phyloP scores from a whole-genome alignment of 768 basidiomycete genomes.

The Mrakia hoshinonis region DNA sequence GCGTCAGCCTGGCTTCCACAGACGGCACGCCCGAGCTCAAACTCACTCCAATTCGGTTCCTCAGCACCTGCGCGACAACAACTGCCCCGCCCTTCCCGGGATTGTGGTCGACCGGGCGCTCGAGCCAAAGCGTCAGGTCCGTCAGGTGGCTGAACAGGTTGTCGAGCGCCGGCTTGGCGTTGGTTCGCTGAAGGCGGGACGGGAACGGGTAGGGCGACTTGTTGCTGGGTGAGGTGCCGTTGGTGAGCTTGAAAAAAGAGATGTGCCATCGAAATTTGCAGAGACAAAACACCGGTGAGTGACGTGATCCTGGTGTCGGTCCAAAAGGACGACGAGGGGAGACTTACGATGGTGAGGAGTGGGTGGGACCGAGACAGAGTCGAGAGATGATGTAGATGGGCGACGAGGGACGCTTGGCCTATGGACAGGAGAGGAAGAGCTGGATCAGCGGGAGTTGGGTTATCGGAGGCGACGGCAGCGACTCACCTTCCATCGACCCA shows the following conservation, averaged over 20 bases:
- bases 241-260: not conserved
- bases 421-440: not conserved
- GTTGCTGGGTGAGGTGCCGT: not conserved
- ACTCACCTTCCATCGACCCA: slow-evolving; percentile 4
- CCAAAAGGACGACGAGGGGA: too few species aligned
- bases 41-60: slow-evolving; percentile 3
- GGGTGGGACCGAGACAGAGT: not conserved
- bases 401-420: slow-evolving; percentile 2
- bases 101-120: not conserved
- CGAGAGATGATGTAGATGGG: not conserved
- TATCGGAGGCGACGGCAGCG: not conserved
- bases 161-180: not conserved
- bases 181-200: not conserved
- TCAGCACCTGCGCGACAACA: not conserved
- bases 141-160: not conserved
- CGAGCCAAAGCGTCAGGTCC: not conserved
- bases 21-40: not conserved
- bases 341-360: slow-evolving; percentile 2
- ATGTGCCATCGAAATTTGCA: too few species aligned
- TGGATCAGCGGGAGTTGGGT: too few species aligned
- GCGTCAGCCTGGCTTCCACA: too few species aligned
- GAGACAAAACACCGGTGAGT: too few species aligned
- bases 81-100: not conserved
- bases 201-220: not conserved
- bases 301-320: too few species aligned